These are phyloP conservation scores for Boeremia exigua DNA, from an alignment of 2,329 filamentous ascomycete species.

Conservation along the genomic window DNA sequence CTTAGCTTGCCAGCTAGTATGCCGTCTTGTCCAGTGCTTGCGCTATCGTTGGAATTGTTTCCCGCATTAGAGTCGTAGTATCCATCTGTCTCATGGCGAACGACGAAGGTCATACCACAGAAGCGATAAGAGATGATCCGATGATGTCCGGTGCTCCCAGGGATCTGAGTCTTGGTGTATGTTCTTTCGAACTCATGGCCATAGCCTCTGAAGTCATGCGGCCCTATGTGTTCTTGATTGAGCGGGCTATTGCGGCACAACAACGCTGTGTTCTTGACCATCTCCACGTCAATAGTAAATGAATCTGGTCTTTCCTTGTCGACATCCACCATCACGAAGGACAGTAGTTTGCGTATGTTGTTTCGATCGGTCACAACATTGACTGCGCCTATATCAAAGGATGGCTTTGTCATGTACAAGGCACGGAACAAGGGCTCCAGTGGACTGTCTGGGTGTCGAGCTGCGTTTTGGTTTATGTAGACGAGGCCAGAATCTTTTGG, in stretches of 20 bases:
- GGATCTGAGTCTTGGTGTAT: conserved; percentile 47
- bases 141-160: conserved; percentile 53
- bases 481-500: conserved; percentile 47
- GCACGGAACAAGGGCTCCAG: conserved; percentile 58
- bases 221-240: not conserved
- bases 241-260: no score
- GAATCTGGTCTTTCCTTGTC: no score
- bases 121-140: conserved; percentile 56
- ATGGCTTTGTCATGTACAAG: conserved; percentile 48
- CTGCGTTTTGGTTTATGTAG: conserved; percentile 57
- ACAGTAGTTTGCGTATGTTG: conserved; percentile 58
- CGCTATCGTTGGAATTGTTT: not conserved
- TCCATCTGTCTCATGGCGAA: conserved; percentile 50
- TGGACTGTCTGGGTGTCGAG: conserved; percentile 52
- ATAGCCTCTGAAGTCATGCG: conserved; percentile 52
- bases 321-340: conserved; percentile 35
- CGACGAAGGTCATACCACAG: conserved; percentile 41
- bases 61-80: conserved; percentile 37
- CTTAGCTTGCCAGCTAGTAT: not conserved
- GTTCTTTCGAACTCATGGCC: conserved; percentile 56
- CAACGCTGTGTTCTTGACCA: no score
- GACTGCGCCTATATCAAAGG: conserved; percentile 47
- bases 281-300: no score
- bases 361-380: conserved; percentile 57
- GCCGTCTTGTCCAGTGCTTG: not conserved